Conservation (phyloP, 805 yeast genomes). For the Cyberlindnera mycetangii region DNA sequence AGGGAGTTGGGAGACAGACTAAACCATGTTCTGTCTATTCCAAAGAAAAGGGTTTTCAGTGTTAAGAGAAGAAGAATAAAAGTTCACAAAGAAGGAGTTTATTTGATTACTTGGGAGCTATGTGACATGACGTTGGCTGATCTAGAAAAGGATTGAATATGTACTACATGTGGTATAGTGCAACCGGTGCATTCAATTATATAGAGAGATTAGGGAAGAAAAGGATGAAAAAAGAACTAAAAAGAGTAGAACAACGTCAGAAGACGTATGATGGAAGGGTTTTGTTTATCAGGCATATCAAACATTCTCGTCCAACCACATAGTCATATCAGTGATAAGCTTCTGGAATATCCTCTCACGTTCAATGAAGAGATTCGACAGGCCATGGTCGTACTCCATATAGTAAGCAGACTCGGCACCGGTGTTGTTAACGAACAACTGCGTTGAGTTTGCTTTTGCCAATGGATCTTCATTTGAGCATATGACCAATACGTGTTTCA, state of each 20-base stretch:
- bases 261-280: too few relatives aligned
- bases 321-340: slow-evolving; percentile 16
- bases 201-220: background rate
- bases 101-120: slow-evolving; percentile 20
- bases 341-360: slow-evolving; percentile 16
- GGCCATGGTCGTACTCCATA: slow-evolving; percentile 21
- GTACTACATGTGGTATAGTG: background rate
- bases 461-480: slow-evolving; percentile 18
- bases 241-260: too few relatives aligned
- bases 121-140: slow-evolving; percentile 13
- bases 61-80: slow-evolving; percentile 17
- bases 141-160: background rate
- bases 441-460: background rate
- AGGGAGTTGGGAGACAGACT: slow-evolving; percentile 10
- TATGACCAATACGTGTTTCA: slow-evolving; percentile 16
- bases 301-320: slow-evolving; percentile 21
- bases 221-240: background rate
- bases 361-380: slow-evolving; percentile 22
- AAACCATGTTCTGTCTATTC: slow-evolving; percentile 3
- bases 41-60: slow-evolving; percentile 5
- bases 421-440: slow-evolving; percentile 14
- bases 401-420: slow-evolving; percentile 13
- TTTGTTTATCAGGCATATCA: too few relatives aligned
- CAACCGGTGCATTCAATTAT: background rate
- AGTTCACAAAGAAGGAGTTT: slow-evolving; percentile 7